phyloP scores from a whole-genome alignment of 2,329 filamentous ascomycete species.

The Hypoxylon sp. region DNA sequence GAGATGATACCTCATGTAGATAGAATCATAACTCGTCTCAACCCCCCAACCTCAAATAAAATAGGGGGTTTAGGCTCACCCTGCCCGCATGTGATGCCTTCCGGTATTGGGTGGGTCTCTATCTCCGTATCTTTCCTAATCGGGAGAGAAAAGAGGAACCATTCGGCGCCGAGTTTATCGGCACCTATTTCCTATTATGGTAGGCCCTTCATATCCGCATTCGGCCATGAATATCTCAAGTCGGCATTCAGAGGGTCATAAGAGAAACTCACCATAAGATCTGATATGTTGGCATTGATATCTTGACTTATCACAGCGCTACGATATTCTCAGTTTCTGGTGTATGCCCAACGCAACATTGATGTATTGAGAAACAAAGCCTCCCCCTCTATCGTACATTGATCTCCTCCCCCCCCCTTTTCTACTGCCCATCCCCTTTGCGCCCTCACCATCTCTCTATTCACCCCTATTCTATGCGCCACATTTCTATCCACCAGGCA shows the following conservation, averaged over 20 bases:
- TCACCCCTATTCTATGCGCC: not conserved
- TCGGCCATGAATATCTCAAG: not conserved
- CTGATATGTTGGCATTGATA: not conserved
- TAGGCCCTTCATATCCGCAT: constrained; percentile 8
- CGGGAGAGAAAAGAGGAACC: not conserved
- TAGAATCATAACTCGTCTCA: not conserved
- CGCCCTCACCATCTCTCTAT: not conserved
- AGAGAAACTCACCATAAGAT: not conserved
- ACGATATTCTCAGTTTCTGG: not conserved
- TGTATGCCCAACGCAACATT: not conserved
- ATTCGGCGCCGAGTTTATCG: not conserved
- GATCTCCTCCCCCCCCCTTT: not conserved
- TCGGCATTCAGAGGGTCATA: not conserved
- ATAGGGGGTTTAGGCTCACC: too few species aligned
- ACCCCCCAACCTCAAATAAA: too few species aligned
- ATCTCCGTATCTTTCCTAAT: not conserved
- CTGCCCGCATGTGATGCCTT: not conserved
- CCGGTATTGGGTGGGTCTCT: not conserved
- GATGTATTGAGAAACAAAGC: not conserved
- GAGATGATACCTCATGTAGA: constrained; percentile 40
- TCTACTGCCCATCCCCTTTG: not conserved
- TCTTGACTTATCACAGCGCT: not conserved
- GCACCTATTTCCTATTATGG: constrained; percentile 27
- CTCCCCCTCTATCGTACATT: not conserved
- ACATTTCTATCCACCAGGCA: not conserved